A percentile compares a stretch with the other conserved stretches of the same genome.
These are phyloP conservation scores for Gossypium rotundifolium DNA, from an alignment of 345 rosid genomes.

Conservation along the genomic window DNA sequence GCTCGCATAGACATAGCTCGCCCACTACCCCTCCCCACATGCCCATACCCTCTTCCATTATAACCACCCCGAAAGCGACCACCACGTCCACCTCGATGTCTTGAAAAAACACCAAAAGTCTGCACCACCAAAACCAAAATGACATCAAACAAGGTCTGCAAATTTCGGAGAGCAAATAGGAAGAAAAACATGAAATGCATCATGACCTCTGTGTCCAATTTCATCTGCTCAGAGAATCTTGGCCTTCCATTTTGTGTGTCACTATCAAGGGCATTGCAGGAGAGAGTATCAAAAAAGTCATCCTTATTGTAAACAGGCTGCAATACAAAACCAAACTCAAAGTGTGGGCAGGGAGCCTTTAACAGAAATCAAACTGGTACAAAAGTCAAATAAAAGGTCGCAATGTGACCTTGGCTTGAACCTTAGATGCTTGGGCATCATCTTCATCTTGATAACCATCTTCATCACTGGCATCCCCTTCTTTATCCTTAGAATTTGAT, in stretches of 20 bases:
- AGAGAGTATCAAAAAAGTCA: slow-evolving; percentile 83
- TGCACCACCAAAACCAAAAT: slow-evolving; percentile 19
- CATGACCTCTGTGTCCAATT: slow-evolving; percentile 76
- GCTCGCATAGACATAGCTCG: slow-evolving; percentile 23
- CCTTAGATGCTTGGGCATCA: slow-evolving; percentile 43
- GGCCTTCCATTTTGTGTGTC: slow-evolving; percentile 62
- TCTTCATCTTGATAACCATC: slow-evolving; percentile 45
- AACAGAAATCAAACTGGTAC: not conserved
- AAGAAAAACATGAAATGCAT: not conserved
- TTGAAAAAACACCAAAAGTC: slow-evolving; percentile 67
- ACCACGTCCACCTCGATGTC: slow-evolving; percentile 41
- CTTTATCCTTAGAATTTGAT: slow-evolving; percentile 29
- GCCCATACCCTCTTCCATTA: slow-evolving; percentile 36
- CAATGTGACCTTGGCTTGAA: slow-evolving; percentile 35
- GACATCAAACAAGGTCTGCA: not conserved
- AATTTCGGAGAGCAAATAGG: not conserved
- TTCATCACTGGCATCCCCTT: slow-evolving; percentile 36
- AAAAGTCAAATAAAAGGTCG: slow-evolving; percentile 1
- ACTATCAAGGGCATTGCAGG: slow-evolving; percentile 41
- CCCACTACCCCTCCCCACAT: slow-evolving; percentile 33
- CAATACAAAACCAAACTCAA: slow-evolving; percentile 12
- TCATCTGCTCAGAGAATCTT: slow-evolving; percentile 75
- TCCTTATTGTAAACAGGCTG: slow-evolving; percentile 85
- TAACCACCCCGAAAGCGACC: slow-evolving; percentile 38
- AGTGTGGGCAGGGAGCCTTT: not conserved